Percentiles rank a stretch among this genome's conserved stretches.
These are phyloP conservation scores for Triticum aestivum DNA, from an alignment of 176 grass and related monocot species.

Conservation along the genomic window DNA sequence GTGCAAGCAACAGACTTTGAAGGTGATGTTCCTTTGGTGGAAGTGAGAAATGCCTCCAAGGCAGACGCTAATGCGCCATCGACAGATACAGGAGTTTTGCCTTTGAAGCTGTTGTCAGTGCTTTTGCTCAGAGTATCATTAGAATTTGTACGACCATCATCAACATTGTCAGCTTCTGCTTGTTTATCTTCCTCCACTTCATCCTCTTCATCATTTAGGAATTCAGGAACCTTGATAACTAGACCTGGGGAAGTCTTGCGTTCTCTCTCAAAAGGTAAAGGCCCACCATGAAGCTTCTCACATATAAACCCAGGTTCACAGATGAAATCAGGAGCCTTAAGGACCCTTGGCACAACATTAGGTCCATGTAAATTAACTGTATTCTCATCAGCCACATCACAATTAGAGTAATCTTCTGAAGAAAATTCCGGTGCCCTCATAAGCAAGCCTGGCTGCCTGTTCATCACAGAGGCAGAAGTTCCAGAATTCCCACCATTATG, in stretches of 20 bases:
- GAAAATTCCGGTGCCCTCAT: slow-evolving; percentile 42
- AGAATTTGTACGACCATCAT: slow-evolving; percentile 28
- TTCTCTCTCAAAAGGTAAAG: slow-evolving; percentile 32
- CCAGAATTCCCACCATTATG: slow-evolving; percentile 21
- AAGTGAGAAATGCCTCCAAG: slow-evolving; percentile 65
- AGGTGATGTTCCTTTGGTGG: slow-evolving; percentile 35
- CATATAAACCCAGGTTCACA: slow-evolving; percentile 21
- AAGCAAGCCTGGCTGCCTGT: slow-evolving; percentile 43
- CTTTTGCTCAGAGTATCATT: slow-evolving; percentile 34
- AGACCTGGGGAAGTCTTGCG: slow-evolving; percentile 49
- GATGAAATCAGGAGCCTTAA: slow-evolving; percentile 42
- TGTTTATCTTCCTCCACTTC: slow-evolving; percentile 40
- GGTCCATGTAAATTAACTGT: slow-evolving; percentile 6
- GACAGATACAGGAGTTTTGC: slow-evolving; percentile 50
- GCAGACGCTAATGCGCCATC: slow-evolving; percentile 77
- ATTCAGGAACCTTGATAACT: slow-evolving; percentile 55
- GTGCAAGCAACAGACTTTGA: slow-evolving; percentile 21
- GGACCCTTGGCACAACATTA: slow-evolving; percentile 26
- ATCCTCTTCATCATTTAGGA: slow-evolving; percentile 47
- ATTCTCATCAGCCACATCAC: slow-evolving; percentile 25
- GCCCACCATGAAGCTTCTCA: slow-evolving; percentile 21
- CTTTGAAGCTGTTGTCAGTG: slow-evolving; percentile 7
- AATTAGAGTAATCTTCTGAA: slow-evolving; percentile 34
- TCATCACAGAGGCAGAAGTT: slow-evolving; percentile 26
- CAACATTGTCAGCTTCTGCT: slow-evolving; percentile 32